Conservation (phyloP, 352 stramenopile species). For the Thraustochytrium sp. region DNA sequence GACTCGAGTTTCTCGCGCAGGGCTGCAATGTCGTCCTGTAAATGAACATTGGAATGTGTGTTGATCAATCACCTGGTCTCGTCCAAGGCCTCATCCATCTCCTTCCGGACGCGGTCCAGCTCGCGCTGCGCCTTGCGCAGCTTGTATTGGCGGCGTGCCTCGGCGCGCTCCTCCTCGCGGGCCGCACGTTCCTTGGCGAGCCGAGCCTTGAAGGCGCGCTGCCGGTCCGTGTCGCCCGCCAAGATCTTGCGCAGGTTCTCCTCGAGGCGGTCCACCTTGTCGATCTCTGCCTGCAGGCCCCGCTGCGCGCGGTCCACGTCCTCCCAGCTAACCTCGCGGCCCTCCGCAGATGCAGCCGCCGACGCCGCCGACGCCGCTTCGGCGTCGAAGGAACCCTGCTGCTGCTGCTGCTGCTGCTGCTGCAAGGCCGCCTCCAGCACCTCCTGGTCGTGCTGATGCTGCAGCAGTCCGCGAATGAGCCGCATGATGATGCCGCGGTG, state of each 20-base stretch:
- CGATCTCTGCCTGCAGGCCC: background rate
- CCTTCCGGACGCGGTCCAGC: background rate
- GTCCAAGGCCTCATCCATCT: background rate
- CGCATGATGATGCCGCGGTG: conserved; percentile 14
- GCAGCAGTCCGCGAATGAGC: conserved; percentile 1
- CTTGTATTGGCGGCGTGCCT: background rate
- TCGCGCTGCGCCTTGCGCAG: conserved; percentile 5
- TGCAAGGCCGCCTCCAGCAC: background rate
- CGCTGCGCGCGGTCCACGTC: background rate
- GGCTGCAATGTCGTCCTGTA: conserved; percentile 7
- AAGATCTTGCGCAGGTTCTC: conserved; percentile 1
- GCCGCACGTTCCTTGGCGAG: conserved; percentile 1
- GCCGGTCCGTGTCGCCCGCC: conserved; percentile 13
- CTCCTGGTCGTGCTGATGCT: conserved; percentile 9
- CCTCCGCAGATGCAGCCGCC: background rate
- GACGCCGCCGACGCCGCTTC: background rate
- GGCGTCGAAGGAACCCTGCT: background rate
- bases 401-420: background rate
- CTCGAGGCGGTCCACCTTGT: background rate
- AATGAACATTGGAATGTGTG: no score
- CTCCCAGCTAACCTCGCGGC: background rate
- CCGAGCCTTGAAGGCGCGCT: conserved; percentile 14
- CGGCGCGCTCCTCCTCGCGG: background rate
- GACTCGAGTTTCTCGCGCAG: conserved; percentile 12
- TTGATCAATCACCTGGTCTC: no score